Evolutionary conservation across 2,329 filamentous ascomycete species (phyloP).

Genomic region (Davidsoniella virescens): DNA sequence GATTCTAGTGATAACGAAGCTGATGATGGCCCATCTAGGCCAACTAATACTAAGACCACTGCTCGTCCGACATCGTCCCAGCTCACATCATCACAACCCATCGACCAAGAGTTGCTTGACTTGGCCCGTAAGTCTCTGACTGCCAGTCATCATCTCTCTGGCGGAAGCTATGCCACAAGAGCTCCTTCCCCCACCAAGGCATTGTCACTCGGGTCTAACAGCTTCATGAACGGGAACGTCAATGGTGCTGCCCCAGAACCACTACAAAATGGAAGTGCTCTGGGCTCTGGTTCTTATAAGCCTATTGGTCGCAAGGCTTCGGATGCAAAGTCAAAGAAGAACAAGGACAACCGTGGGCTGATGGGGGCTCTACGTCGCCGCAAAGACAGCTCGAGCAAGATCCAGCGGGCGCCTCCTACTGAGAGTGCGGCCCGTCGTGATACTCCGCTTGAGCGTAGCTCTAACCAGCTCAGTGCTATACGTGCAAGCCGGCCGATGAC

Average conservation of each 20-base stretch:
- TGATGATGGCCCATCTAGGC: constrained; percentile 10
- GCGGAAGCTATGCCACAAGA: not conserved
- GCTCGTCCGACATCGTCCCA: not conserved
- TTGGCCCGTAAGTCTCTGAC: constrained; percentile 2
- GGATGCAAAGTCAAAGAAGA: constrained; percentile 15
- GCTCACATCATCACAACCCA: not conserved
- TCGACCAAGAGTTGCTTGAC: constrained; percentile 1
- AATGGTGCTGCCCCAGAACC: not conserved
- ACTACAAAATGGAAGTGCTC: too few species aligned
- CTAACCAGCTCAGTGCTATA: constrained; percentile 34
- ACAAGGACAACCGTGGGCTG: constrained; percentile 21
- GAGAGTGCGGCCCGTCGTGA: constrained; percentile 47
- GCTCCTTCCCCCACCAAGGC: constrained; percentile 26
- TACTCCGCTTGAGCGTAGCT: constrained; percentile 42
- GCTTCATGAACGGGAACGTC: not conserved
- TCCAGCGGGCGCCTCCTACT: constrained; percentile 33
- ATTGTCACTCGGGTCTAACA: not conserved
- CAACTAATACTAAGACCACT: not conserved
- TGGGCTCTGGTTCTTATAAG: not conserved
- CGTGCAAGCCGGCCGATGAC: constrained; percentile 16
- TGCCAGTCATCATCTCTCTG: not conserved
- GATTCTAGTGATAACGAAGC: constrained; percentile 49
- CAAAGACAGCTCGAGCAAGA: constrained; percentile 31
- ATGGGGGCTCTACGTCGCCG: constrained; percentile 50
- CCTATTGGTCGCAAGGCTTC: constrained; percentile 15